Percentiles rank a stretch among this genome's conserved stretches.
These are phyloP conservation scores for Uronychia setigera DNA, from an alignment of 73 alveolate species.

Conservation along the genomic window DNA sequence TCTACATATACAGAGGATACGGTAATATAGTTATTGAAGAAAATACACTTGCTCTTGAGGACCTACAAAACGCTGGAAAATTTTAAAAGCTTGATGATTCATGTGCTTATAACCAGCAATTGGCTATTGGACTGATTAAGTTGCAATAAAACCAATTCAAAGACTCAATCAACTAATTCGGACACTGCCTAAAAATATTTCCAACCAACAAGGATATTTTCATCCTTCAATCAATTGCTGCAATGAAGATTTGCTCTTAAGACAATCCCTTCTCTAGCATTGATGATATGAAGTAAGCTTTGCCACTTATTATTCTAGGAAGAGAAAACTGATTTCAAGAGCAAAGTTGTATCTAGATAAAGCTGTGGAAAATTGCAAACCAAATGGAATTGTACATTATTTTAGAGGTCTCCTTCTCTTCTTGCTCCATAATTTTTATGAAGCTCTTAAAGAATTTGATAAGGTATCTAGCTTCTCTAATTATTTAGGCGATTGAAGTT, in stretches of 20 bases:
- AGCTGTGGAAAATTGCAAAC: constrained; percentile 55
- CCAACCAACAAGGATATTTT: constrained; percentile 21
- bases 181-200: constrained; percentile 12
- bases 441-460: constrained; percentile 66
- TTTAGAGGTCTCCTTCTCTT: constrained; percentile 62
- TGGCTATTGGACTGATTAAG: constrained; percentile 65
- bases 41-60: constrained; percentile 46
- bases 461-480: neutral
- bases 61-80: constrained; percentile 46
- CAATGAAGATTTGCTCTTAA: constrained; percentile 9
- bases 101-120: constrained; percentile 59
- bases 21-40: constrained; percentile 55
- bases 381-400: constrained; percentile 21
- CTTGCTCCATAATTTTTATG: constrained; percentile 57
- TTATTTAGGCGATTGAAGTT: constrained; percentile 47
- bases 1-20: constrained; percentile 50
- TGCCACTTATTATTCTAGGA: neutral
- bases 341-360: constrained; percentile 45
- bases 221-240: constrained; percentile 4
- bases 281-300: neutral
- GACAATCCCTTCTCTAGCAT: constrained; percentile 10
- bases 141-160: constrained; percentile 42
- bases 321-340: constrained; percentile 5
- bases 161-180: constrained; percentile 30
- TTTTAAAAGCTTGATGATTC: constrained; percentile 60